Evolutionary conservation across 2,329 filamentous ascomycete genomes (phyloP).

Genomic region (Colletotrichum euphorbiae): DNA sequence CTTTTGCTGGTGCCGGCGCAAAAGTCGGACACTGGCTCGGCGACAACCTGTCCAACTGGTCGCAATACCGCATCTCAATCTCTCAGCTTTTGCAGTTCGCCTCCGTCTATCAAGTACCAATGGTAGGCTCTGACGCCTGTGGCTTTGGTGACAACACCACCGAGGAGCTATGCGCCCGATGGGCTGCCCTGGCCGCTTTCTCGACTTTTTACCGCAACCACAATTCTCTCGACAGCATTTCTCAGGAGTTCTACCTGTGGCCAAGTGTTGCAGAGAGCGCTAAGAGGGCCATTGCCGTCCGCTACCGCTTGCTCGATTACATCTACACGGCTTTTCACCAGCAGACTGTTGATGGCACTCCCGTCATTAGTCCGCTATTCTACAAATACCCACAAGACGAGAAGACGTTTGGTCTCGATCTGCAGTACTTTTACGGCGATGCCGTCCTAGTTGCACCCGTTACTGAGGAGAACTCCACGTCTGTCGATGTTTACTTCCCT

Average conservation of each 20-base stretch:
- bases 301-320: constrained; percentile 87
- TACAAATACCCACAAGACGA: constrained; percentile 72
- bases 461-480: constrained; percentile 55
- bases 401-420: constrained; percentile 58
- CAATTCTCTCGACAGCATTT: constrained; percentile 57
- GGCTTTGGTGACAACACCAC: constrained; percentile 76
- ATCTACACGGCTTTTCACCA: constrained; percentile 78
- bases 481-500: constrained; percentile 62
- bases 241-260: constrained; percentile 80
- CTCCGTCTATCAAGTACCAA: constrained; percentile 74
- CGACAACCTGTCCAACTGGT: constrained; percentile 67
- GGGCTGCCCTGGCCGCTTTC: constrained; percentile 78
- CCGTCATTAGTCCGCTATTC: constrained; percentile 77
- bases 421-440: constrained; percentile 64
- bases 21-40: constrained; percentile 73
- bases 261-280: constrained; percentile 71
- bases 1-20: constrained; percentile 77
- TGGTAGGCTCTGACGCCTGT: constrained; percentile 80
- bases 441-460: constrained; percentile 63
- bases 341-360: constrained; percentile 70
- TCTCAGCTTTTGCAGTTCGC: constrained; percentile 45
- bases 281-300: constrained; percentile 74
- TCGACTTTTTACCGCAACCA: constrained; percentile 79
- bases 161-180: constrained; percentile 74
- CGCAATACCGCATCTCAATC: constrained; percentile 59